Evolutionary conservation across 2,329 filamentous ascomycete species (phyloP), one percentile per base, ranked within the genome.

Genomic region (Pseudophaeomoniella oleicola): DNA sequence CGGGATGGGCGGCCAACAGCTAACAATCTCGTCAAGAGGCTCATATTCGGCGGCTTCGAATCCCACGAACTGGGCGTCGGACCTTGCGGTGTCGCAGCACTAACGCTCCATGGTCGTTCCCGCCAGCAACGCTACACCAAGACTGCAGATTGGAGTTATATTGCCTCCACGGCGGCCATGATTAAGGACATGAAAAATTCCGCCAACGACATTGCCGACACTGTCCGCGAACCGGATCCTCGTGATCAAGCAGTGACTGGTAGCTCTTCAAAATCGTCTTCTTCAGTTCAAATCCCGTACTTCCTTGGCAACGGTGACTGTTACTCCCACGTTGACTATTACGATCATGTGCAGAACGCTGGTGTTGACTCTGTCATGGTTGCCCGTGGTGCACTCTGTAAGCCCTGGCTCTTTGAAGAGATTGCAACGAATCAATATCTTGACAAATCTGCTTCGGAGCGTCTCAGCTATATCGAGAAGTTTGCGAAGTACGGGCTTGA

Each of bases 381-480:
- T 42, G 90, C 79, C n/a, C 82, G 90, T 42, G 90, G 90, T 39
- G 90, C 90, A 6, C 71, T 98, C 40, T 84, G 96, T 62, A 98
- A 98, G 63, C 90, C 90, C 1, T 98, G 90, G 90, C 68, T 98
- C 43, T 98, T 96, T 53, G 90, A 98, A 58, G 90, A 98, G 60
- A 96, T 98, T 38, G 75, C 83, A 46, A 72, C 77, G 43, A 39
- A 41, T 32, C 90, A 96, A 59, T 94, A 96, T 54, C 73, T 98
- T 29, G 90, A 98, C 66, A 98, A 98, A 59, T 85, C 83, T 3
- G 81, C 88, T 2, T 71, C 77, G 4, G 88, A 98, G 64, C 81
- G 90, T 39, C 71, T 98, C 18, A 62, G 66, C 22, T 86, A 93
- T 51, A 67, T 98, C 22, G 85, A 94, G 59, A 85, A 86, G 51